Evolutionary conservation across 2,329 filamentous ascomycete genomes (phyloP).

Genomic region (Trichoderma atroviride): DNA sequence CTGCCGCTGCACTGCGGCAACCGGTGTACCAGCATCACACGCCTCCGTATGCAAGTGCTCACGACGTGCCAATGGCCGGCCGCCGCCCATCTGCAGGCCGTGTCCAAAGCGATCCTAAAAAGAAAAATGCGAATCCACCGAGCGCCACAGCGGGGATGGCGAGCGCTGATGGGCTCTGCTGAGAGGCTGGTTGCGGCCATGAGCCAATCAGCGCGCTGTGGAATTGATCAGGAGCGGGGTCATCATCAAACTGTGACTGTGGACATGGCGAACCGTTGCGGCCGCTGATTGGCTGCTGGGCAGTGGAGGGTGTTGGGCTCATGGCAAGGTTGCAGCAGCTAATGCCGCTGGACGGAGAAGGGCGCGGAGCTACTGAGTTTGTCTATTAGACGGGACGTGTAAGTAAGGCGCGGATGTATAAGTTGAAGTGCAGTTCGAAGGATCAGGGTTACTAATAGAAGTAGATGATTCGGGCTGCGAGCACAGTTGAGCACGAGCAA

Average conservation of each 20-base stretch:
- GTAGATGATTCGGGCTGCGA: not conserved
- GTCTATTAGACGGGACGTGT: not conserved
- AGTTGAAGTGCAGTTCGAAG: not conserved
- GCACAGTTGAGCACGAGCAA: not conserved
- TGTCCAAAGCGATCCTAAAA: slow-evolving; percentile 1
- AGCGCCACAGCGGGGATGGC: slow-evolving; percentile 17
- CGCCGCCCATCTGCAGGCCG: slow-evolving; percentile 7
- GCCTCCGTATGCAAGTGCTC: slow-evolving; percentile 18
- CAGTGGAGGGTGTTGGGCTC: slow-evolving; percentile 20
- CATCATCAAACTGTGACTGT: slow-evolving; percentile 13
- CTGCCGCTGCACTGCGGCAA: not conserved
- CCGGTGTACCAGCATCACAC: not conserved
- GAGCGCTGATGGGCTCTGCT: not conserved
- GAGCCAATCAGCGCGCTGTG: not conserved
- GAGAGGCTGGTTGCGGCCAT: not conserved
- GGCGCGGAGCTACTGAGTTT: slow-evolving; percentile 23
- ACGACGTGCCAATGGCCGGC: slow-evolving; percentile 6
- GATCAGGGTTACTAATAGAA: not conserved
- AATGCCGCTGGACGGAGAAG: slow-evolving; percentile 9
- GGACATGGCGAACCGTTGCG: not conserved
- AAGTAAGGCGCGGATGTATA: not conserved
- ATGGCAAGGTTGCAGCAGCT: slow-evolving; percentile 23
- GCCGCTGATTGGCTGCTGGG: slow-evolving; percentile 1
- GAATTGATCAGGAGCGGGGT: not conserved
- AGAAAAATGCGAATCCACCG: not conserved